phyloP scores from a whole-genome alignment of 768 basidiomycete genomes.

The Dioszegia aurantiaca region DNA sequence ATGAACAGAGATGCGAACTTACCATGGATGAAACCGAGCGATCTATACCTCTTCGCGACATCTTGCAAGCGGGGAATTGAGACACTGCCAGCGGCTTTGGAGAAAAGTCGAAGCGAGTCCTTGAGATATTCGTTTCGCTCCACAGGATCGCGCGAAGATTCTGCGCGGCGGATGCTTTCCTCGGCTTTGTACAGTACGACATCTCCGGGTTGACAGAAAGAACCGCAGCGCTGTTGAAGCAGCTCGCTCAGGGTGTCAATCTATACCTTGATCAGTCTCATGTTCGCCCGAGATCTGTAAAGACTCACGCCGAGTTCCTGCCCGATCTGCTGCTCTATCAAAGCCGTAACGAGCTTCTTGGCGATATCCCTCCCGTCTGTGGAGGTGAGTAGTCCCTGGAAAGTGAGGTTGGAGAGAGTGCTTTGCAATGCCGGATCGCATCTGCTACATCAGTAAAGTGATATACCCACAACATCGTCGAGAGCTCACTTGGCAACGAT shows the following conservation, averaged over 20 bases:
- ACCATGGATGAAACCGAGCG: constrained; percentile 73
- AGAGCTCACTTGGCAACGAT: constrained; percentile 77
- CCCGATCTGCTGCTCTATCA: constrained; percentile 97
- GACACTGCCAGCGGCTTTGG: constrained; percentile 78
- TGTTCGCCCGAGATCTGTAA: neutral
- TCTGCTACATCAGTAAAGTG: neutral
- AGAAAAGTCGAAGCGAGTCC: constrained; percentile 84
- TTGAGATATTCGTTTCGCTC: constrained; percentile 77
- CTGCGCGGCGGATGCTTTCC: constrained; percentile 86
- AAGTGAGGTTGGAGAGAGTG: constrained; percentile 68
- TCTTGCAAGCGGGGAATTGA: constrained; percentile 80
- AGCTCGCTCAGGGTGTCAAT: constrained; percentile 96
- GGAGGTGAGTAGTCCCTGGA: constrained; percentile 79
- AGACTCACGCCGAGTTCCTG: constrained; percentile 83
- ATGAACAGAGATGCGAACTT: neutral
- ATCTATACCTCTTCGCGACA: constrained; percentile 83
- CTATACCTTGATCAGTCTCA: constrained; percentile 53
- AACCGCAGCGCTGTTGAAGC: constrained; percentile 88
- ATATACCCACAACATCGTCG: constrained; percentile 21
- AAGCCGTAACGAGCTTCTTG: constrained; percentile 82
- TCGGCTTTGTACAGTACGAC: constrained; percentile 97
- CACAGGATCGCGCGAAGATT: constrained; percentile 68
- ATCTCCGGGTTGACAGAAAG: constrained; percentile 97
- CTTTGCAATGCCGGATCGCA: constrained; percentile 63
- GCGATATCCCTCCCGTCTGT: constrained; percentile 84